Evolutionary conservation across 2,329 filamentous ascomycete species (phyloP).

Genomic region (Microcyclospora tardicrescens): DNA sequence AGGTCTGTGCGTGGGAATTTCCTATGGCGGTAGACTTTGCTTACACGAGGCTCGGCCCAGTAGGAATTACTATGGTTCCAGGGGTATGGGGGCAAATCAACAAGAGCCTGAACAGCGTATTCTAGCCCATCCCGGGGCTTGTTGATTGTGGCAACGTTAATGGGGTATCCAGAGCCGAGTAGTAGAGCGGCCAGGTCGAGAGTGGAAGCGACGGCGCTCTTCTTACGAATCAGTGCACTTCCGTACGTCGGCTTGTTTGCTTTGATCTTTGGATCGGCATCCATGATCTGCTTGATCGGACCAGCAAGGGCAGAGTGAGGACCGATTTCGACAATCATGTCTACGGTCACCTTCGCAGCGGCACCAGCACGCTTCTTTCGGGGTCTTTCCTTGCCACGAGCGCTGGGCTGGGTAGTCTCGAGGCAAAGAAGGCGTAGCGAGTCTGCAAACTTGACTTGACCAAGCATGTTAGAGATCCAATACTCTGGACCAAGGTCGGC

Average conservation of each 20-base stretch:
- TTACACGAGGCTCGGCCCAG: constrained; percentile 4
- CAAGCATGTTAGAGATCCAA: neutral
- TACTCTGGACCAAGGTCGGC: neutral
- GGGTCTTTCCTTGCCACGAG: neutral
- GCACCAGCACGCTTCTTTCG: too few relatives aligned
- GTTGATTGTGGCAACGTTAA: neutral
- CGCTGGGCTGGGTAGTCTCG: too few relatives aligned
- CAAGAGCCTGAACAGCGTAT: neutral
- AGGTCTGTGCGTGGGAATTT: constrained; percentile 19
- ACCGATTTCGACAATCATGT: constrained; percentile 12
- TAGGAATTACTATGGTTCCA: constrained; percentile 7
- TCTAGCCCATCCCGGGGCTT: too few relatives aligned
- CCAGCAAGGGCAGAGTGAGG: constrained; percentile 31
- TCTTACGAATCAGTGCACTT: neutral
- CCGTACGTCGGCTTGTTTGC: neutral
- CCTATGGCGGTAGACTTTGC: constrained; percentile 4
- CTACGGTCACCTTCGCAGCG: too few relatives aligned
- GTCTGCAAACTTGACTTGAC: constrained; percentile 8
- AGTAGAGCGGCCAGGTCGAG: neutral
- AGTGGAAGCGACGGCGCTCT: neutral
- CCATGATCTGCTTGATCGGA: neutral
- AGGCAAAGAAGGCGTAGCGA: constrained; percentile 18
- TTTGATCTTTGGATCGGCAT: neutral
- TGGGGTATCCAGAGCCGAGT: neutral
- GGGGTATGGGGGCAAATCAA: constrained; percentile 2